A percentile compares a stretch with the other conserved stretches of the same genome.
Evolutionary conservation across 108 stramenopile genomes (phyloP).

Genomic region (Cyclotella choctawhatcheeana): DNA sequence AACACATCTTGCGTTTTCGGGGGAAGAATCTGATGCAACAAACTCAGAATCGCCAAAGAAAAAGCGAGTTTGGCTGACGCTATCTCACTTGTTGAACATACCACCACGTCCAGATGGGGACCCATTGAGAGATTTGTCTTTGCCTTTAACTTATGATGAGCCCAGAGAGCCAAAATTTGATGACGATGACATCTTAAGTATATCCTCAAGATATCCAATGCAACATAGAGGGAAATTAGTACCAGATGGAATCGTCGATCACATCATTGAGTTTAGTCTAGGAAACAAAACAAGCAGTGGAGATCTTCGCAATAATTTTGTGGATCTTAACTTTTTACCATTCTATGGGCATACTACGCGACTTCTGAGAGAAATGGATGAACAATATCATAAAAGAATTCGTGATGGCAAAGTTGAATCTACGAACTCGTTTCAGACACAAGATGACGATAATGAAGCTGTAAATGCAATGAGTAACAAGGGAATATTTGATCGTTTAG

Average conservation of each 20-base stretch:
- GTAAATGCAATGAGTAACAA: not conserved
- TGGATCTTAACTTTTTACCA: constrained; percentile 47
- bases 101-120: constrained; percentile 49
- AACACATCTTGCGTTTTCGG: constrained; percentile 55
- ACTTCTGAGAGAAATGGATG: constrained; percentile 46
- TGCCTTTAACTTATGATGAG: constrained; percentile 56
- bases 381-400: constrained; percentile 33
- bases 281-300: constrained; percentile 10
- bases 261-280: constrained; percentile 53
- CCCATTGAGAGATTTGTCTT: constrained; percentile 47
- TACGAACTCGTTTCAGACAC: constrained; percentile 22
- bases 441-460: constrained; percentile 17
- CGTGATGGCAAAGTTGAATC: constrained; percentile 38
- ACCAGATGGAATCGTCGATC: constrained; percentile 60
- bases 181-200: not conserved
- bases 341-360: constrained; percentile 59
- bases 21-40: constrained; percentile 13
- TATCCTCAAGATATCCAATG: constrained; percentile 30
- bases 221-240: constrained; percentile 49
- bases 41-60: constrained; percentile 14
- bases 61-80: constrained; percentile 44
- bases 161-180: not conserved
- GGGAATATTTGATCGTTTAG: constrained; percentile 41
- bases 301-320: constrained; percentile 8
- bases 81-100: constrained; percentile 50